Base-by-base conservation (phyloP, 805 yeast species). In the Lipomyces starkeyi region DNA sequence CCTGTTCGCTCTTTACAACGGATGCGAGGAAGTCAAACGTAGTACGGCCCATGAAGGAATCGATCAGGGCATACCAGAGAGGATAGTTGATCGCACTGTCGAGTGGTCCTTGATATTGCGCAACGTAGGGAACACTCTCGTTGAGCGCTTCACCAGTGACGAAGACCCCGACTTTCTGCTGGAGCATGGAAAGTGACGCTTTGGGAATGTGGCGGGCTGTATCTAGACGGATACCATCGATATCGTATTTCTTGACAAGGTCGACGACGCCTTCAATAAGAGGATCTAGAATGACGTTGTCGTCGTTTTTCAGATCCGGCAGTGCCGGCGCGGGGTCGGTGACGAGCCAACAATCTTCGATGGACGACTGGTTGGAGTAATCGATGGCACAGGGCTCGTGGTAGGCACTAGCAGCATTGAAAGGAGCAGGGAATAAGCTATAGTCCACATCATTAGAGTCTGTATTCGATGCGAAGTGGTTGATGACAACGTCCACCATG, bases 201-300 rank as follows among this genome's bases (percentile, higher is more conserved):
- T 20, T 54, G 20, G 56, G 58, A 56, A 64, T 52, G 47, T 32
- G 43, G 34, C 59, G 59, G 40, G 52, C 63, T 8, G 67, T 54
- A 37, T 64, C 67, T 4, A 64, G 37, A 53, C 67, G 63, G 47
- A 64, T 37, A 8, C 67, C 67, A 35, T 64, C 67, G 9, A 62
- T 49, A 20, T 22, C 22, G 8, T 34, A 62, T 17, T 34, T 63
- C 5, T 17, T 9, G 8, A 53, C 61, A 20, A 62, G 35, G 11
- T 27, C 29, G 11, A 34, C 52, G 13, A 64, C 29, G 5, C 59
- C 35, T 9, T 25, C 22, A 8, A 37, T 20, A 9, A 64, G 35
- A n/a, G 47, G 40, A 14, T 52, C 47, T 2, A n/a, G 27, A 17
- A 64, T 62, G 52, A 9, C 32, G 3, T 20, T 5, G 34, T 40